Conservation (phyloP, 129 eudicot genomes). For the Sambucus nigra region DNA sequence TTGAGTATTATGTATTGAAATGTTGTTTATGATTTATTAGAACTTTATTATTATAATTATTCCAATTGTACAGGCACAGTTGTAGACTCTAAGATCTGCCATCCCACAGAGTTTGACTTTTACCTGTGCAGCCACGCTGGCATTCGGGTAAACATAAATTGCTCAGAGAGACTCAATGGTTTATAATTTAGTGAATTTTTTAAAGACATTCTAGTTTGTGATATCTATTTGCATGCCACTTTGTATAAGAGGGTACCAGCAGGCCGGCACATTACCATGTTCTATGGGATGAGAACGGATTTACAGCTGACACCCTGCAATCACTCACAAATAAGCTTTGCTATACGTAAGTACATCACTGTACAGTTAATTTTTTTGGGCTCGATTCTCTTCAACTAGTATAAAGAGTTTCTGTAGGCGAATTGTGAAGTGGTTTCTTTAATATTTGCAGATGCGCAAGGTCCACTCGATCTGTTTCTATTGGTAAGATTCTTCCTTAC, state of each 20-base stretch:
- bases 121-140: conserved; percentile 95
- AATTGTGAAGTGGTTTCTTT: neutral
- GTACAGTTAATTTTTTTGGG: too few species aligned
- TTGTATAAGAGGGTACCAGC: conserved; percentile 67
- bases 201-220: neutral
- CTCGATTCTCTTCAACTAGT: too few species aligned
- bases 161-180: neutral
- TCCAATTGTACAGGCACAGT: conserved; percentile 59
- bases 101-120: conserved; percentile 89
- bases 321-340: conserved; percentile 75
- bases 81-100: conserved; percentile 87
- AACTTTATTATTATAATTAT: conserved; percentile 1
- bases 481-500: conserved; percentile 34
- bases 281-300: conserved; percentile 84
- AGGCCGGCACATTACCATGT: conserved; percentile 97
- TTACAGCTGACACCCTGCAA: conserved; percentile 73
- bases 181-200: too few species aligned
- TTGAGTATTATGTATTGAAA: neutral
- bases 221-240: neutral
- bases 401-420: too few species aligned
- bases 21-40: neutral
- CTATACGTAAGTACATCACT: conserved; percentile 52
- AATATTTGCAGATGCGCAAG: conserved; percentile 54
- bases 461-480: conserved; percentile 92
- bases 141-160: conserved; percentile 41